These are phyloP conservation scores for Tylopilus balloui DNA, from an alignment of 768 basidiomycete species.

Conservation along the genomic window DNA sequence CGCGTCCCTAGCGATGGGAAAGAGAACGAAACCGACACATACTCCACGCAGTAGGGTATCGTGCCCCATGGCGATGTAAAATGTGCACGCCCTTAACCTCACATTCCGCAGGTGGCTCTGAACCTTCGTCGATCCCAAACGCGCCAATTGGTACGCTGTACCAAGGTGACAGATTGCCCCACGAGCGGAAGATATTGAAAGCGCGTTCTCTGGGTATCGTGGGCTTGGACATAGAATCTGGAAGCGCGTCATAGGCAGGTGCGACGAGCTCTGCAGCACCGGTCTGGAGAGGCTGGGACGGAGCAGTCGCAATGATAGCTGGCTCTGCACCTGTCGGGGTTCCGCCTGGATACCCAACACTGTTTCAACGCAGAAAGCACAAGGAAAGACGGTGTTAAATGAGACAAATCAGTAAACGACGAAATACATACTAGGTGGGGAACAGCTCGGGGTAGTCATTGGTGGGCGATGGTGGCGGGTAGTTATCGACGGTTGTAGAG, in stretches of 20 bases:
- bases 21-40: slow-evolving; percentile 22
- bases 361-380: not conserved
- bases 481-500: slow-evolving; percentile 63
- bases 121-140: slow-evolving; percentile 71
- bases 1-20: not conserved
- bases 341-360: slow-evolving; percentile 69
- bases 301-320: slow-evolving; percentile 67
- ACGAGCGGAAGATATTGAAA: slow-evolving; percentile 69
- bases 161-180: slow-evolving; percentile 88
- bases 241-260: slow-evolving; percentile 35
- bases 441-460: slow-evolving; percentile 70
- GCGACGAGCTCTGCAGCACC: slow-evolving; percentile 60
- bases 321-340: slow-evolving; percentile 81
- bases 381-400: not conserved
- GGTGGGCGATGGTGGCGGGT: slow-evolving; percentile 70
- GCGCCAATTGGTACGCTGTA: slow-evolving; percentile 61
- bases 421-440: slow-evolving; percentile 45
- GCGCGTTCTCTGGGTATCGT: slow-evolving; percentile 23
- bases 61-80: slow-evolving; percentile 78
- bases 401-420: too few relatives aligned
- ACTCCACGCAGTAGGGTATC: slow-evolving; percentile 67
- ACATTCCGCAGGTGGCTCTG: slow-evolving; percentile 67
- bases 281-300: slow-evolving; percentile 73
- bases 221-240: slow-evolving; percentile 7
- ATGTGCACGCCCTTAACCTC: slow-evolving; percentile 70